Base-by-base conservation (phyloP, 1,284 basidiomycete genomes). In the Cryptococcus amylolentus region DNA sequence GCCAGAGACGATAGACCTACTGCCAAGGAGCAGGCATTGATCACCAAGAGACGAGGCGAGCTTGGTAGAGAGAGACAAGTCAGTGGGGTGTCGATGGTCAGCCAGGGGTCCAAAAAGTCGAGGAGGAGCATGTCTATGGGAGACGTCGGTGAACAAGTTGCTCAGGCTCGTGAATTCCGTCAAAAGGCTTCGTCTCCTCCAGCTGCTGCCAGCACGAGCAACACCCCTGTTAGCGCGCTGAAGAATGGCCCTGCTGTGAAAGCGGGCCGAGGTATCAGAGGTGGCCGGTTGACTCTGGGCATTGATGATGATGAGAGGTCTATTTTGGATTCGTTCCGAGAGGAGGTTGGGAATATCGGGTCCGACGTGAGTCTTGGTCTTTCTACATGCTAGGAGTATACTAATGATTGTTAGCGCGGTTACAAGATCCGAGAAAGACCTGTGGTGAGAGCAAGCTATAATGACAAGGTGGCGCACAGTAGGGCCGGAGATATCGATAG, bases 371-470 rank as follows among this genome's bases (percentile, higher is more conserved):
- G 71, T 66, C 4, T 56, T 20, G 1, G 23, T 23, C 14, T 51
- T 35, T 51, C n/a, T 28, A 20, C 7, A 26, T 10, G 23, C 37
- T 26, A 1, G 50, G 16, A 4, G 39, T n/a, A 14, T 28, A n/a
- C 28, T 20, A 31, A 55, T n/a, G 18, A 44, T 43, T n/a, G 13
- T 50, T 62, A 80, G 75, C 76, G 81, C 63, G 81, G 79, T 58
- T 87, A 87, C 75, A 81, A 80, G 46, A 79, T 94, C 53, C 84
- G 86, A 20, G 86, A 82, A 43, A 82, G 84, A 63, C 81, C 79
- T 37, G 87, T 83, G n/a, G 89, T 93, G 44, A 88, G 89, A 66
- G 90, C 89, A 5, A 87, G 87, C 14, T 86, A 87, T 12, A 87
- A 88, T 48, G 49, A 40, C 13, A 50, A 83, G 57, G 80, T 91